Base-by-base conservation (phyloP, 1,284 basidiomycete genomes). In the Mycena sp. region DNA sequence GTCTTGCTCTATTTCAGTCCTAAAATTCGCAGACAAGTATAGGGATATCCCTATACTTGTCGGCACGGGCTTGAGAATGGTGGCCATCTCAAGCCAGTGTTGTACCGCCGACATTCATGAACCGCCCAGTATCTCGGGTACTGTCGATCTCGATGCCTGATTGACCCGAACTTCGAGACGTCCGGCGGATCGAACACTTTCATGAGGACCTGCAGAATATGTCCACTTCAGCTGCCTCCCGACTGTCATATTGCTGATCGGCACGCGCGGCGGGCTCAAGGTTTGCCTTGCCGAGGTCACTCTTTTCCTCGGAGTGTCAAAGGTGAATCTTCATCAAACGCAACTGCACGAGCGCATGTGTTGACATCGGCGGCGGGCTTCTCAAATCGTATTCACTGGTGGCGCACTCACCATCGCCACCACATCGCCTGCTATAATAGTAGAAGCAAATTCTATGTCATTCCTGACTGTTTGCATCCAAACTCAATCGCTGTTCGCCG, bases 391-490 rank as follows among this genome's bases (percentile, higher is more conserved):
- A n/a, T n/a, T n/a, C n/a, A n/a, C n/a, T n/a, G n/a, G n/a, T n/a
- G n/a, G n/a, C n/a, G n/a, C n/a, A n/a, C n/a, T n/a, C n/a, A n/a
- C n/a, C n/a, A n/a, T n/a, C n/a, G n/a, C n/a, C n/a, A n/a, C n/a
- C n/a, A n/a, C n/a, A n/a, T n/a, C n/a, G 32, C 32, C 32, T 9
- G 14, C 7, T 35, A 35, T 35, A 9, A 14, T 9, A 35, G 9
- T 19, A 16, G 21, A 58, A 43, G 45, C 62, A 58, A 58, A 63
- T 35, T 49, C 55, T 25, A 23, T 37, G 62, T 64, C 61, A 55
- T 43, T 64, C 43, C 43, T 59, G 62, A 64, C 62, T 64, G 62
- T 59, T 64, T 55, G 52, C 29, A 64, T 64, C 52, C 62, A 64
- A 64, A 64, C 62, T 54, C 57, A 59, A 64, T 45, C 56, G 50